Base-by-base conservation (phyloP, 495 filamentous ascomycete genomes). In the Niebla homalea region DNA sequence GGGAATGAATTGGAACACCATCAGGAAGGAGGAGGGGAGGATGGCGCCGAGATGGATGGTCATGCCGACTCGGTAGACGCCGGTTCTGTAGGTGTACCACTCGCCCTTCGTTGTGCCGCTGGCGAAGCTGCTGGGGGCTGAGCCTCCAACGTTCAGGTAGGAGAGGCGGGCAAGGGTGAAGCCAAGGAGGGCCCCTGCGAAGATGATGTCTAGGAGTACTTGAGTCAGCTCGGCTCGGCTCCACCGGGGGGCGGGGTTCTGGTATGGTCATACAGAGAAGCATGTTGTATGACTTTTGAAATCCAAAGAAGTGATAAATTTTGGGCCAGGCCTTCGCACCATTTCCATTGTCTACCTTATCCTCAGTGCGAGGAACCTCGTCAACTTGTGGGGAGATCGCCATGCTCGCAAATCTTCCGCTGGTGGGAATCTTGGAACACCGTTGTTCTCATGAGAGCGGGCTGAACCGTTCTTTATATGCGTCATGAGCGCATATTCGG, bases 1-100 rank as follows among this genome's bases (percentile, higher is more conserved):
- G 10, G 76, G 76, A 20, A 71, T 51, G 54, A 78, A 78, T 60
- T 78, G 74, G 39, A 64, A 62, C 23, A 68, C 60, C 26, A 65
- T 64, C 38, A 79, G 64, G 8, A 78, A 21, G 6, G 60, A 60
- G 8, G 65, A 70, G 0, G 75, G 76, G 11, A 79, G 47, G 41
- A 73, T 60, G 25, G 53, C 45, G 23, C 46, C 59, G 14, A 78
- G 58, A 52, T 78, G 76, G 5, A 77, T 46, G 11, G 60, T 65
- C 26, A 79, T 68, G 20, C 74, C 73, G 42, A 72, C 54, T 39
- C 61, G 56, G 42, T 66, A 64, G 35, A 57, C 53, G 20, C 62
- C 60, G 18, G 59, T 53, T 12, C 57, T 50, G 48, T 68, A 71
- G 60, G 69, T 73, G 52, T 69, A 77, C 62, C 70, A 75, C 51